A percentile compares a stretch with the other conserved stretches of the same genome.
Evolutionary conservation across 345 rosid species (phyloP).

Genomic region (Murraya koenigii): DNA sequence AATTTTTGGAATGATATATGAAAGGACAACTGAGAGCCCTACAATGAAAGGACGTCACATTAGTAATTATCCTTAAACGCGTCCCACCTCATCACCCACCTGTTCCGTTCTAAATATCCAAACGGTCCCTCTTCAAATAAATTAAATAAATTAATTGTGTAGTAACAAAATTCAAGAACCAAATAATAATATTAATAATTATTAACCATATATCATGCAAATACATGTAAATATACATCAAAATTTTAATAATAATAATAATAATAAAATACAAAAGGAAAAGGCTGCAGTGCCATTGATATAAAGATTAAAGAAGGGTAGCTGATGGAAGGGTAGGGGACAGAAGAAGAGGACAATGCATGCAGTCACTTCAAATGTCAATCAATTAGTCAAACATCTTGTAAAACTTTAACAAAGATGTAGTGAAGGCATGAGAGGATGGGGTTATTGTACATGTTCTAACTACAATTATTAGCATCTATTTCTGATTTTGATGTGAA

Average conservation of each 20-base stretch:
- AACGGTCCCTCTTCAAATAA: too few relatives aligned
- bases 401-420: too few relatives aligned
- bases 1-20: neutral
- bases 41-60: neutral
- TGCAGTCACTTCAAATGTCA: slow-evolving; percentile 21
- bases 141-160: too few relatives aligned
- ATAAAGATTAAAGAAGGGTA: neutral
- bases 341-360: neutral
- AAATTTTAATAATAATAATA: too few relatives aligned
- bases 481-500: slow-evolving; percentile 53
- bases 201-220: too few relatives aligned
- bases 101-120: neutral
- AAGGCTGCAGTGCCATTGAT: neutral
- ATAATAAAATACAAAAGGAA: neutral
- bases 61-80: neutral
- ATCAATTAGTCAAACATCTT: slow-evolving; percentile 2
- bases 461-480: slow-evolving; percentile 24
- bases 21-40: neutral
- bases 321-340: slow-evolving; percentile 7
- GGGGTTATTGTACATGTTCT: neutral
- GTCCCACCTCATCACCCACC: neutral
- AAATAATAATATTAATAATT: too few relatives aligned
- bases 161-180: too few relatives aligned
- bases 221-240: too few relatives aligned
- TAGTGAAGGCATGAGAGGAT: neutral